Base-by-base conservation (phyloP, 2,329 filamentous ascomycete genomes). In the Incumbomyces lentus region DNA sequence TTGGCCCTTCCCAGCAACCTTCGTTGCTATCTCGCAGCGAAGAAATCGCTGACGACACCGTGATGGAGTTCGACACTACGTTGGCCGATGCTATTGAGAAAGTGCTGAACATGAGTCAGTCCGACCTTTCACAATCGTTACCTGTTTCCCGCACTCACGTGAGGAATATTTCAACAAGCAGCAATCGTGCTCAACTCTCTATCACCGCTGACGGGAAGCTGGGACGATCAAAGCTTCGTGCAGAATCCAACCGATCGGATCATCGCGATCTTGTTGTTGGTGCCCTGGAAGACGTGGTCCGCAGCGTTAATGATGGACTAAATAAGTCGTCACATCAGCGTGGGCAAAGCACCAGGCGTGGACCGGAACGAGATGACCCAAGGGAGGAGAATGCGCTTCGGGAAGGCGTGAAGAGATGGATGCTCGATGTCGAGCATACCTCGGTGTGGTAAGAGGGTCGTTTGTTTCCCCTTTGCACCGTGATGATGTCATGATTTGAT, bases 51-150 rank as follows among this genome's bases (percentile, higher is more conserved):
- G 71, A 75, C 51, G 75, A 79, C 51, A 61, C 62, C 2, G 70
- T 79, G 40, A 73, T 76, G 70, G 74, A 77, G 51, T 68, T 76
- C 43, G 76, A 79, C 50, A 67, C 68, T n/a, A 76, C 68, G 2
- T 64, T 79, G 0, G 71, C 76, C 31, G 74, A 78, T 56, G 75
- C 74, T 6, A 65, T 79, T 17, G 76, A 79, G 56, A 70, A 72
- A 43, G 69, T 77, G 8, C 63, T 79, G 2, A 51, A 51, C 16
- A 16, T 33, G 14, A 32, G 33, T 17, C 14, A 6, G 30, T 29
- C 32, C 22, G 46, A 16, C 16, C n/a, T 34, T 16, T n/a, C 35
- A 7, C 11, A 34, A 44, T 34, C 40, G 6, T 16, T 40, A 6
- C 34, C 32, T n/a, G 14, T 46, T 7, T 46, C 46, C 5, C 48